Conservation (phyloP, 306 rosid genomes). For the Castanopsis chinensis region DNA sequence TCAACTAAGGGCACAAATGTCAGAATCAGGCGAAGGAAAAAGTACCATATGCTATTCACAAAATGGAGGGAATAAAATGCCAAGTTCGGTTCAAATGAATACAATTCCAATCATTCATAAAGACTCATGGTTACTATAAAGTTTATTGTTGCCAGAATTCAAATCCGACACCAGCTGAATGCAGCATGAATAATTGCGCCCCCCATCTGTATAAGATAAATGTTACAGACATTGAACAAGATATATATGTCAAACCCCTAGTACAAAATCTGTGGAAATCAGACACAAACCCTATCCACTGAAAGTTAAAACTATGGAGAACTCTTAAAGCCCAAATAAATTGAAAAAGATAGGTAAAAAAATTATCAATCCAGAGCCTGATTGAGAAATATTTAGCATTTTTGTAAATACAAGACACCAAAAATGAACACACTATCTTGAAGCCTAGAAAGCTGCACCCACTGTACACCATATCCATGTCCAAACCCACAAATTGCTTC, state of each 20-base stretch:
- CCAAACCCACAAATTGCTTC: conserved; percentile 31
- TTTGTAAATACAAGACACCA: conserved; percentile 37
- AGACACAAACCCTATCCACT: conserved; percentile 42
- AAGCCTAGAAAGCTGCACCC: conserved; percentile 51
- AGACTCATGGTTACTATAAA: conserved; percentile 5
- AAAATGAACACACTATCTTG: conserved; percentile 51
- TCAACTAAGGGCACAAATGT: neutral
- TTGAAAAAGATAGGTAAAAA: neutral
- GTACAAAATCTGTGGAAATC: conserved; percentile 58
- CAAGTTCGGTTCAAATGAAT: neutral
- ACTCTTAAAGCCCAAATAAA: conserved; percentile 26
- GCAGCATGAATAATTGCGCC: conserved; percentile 33
- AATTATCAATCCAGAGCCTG: conserved; percentile 36
- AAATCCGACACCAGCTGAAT: conserved; percentile 41
- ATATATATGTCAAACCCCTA: conserved; percentile 27
- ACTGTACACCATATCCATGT: conserved; percentile 61
- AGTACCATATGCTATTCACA: neutral
- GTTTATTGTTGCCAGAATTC: conserved; percentile 35
- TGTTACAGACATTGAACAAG: conserved; percentile 37
- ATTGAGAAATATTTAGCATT: conserved; percentile 40
- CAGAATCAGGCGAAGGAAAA: neutral
- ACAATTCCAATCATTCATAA: neutral
- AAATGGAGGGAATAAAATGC: neutral
- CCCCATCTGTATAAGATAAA: conserved; percentile 14
- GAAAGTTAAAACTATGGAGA: conserved; percentile 32